Conservation (phyloP, 2,329 filamentous ascomycete genomes). For the Ceratocystis colombiana region DNA sequence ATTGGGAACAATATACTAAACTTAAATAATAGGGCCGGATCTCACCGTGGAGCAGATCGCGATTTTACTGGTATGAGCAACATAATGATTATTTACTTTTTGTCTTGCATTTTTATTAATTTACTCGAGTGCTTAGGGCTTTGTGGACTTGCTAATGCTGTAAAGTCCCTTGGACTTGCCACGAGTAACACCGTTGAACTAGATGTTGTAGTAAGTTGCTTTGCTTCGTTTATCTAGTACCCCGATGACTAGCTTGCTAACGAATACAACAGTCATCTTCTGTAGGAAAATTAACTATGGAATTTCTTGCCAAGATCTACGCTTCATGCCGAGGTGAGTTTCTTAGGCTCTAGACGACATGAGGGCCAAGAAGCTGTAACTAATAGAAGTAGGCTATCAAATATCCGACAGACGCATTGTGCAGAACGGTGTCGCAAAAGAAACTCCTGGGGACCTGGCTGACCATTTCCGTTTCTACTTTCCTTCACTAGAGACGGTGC, state of each 20-base stretch:
- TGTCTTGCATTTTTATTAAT: constrained; percentile 6
- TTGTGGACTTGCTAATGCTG: constrained; percentile 58
- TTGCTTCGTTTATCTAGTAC: constrained; percentile 14
- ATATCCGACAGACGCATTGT: constrained; percentile 39
- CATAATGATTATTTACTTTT: constrained; percentile 5
- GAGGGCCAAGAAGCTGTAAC: not conserved
- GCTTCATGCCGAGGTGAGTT: constrained; percentile 44
- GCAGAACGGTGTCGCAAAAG: constrained; percentile 24
- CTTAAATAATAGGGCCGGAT: constrained; percentile 41
- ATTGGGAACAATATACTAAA: constrained; percentile 26
- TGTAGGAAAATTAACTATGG: constrained; percentile 61
- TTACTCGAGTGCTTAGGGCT: constrained; percentile 46
- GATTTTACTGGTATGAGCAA: constrained; percentile 35
- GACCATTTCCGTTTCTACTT: constrained; percentile 66
- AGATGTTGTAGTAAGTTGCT: constrained; percentile 56
- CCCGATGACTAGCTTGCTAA: not conserved
- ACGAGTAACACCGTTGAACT: constrained; percentile 50
- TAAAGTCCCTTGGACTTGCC: constrained; percentile 53
- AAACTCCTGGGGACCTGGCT: constrained; percentile 29
- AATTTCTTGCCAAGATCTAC: constrained; percentile 52
- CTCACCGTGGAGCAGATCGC: constrained; percentile 42
- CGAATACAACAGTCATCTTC: constrained; percentile 55
- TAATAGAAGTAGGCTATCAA: constrained; percentile 12
- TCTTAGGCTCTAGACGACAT: not conserved
- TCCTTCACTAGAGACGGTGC: constrained; percentile 62